Evolutionary conservation across 495 filamentous ascomycete species (phyloP), one percentile per base, ranked within the genome.

Genomic region (Evernia prunastri): DNA sequence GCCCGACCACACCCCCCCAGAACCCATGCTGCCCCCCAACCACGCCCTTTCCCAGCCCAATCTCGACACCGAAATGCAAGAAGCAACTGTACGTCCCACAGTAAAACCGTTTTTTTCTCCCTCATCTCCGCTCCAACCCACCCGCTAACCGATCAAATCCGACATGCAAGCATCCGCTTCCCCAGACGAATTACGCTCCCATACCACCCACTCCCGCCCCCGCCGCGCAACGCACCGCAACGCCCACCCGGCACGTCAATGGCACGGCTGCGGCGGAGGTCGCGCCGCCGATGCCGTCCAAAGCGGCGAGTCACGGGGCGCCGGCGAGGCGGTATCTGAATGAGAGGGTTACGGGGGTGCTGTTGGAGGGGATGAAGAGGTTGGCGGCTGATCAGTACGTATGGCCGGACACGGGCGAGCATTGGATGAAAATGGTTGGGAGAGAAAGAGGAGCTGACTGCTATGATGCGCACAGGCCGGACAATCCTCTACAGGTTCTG

Each of bases 301-400:
- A 70, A 66, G 67, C 72, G 5, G 66, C 72, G 4, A 75, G 82
- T 2, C 91, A 96, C 69, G 94, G 94, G 47, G 90, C 90, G 1
- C 90, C 92, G 7, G 89, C 90, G 4, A 82, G 94, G 39, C 85
- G 89, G 64, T 98, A 96, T 75, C 77, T 98, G 73, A 97, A 97
- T 69, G 80, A 86, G 71, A 92, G 91, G 71, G 84, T 98, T 61
- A 93, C 92, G 20, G 88, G 87, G 11, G 83, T 87, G 60, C 71
- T 98, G 66, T 73, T 98, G 40, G 92, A 97, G 69, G 94, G 90
- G 10, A 92, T 98, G 91, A 97, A 96, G 81, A 77, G 82, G 67
- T 67, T 98, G 42, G 90, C 89, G 4, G 85, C 83, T 65, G 87
- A 92, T 57, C 89, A 92, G 92, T 95, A 77, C 72, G 89, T 82